A percentile compares a stretch with the other conserved stretches of the same genome.
Evolutionary conservation across 768 basidiomycete species (phyloP).

Genomic region (Mycena latifolia): DNA sequence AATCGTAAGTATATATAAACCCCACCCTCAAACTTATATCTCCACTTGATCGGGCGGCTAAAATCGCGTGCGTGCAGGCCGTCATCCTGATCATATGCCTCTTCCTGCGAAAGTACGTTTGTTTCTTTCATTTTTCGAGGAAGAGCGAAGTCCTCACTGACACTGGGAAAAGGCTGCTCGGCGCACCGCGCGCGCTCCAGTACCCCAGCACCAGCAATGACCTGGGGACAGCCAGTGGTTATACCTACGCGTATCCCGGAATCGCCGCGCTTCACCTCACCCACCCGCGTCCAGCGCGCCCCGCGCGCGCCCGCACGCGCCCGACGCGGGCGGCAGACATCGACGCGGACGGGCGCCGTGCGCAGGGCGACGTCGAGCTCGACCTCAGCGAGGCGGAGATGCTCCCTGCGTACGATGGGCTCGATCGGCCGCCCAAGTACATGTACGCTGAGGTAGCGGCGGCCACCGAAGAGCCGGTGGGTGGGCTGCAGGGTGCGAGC

Average conservation of each 20-base stretch:
- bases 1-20: constrained; percentile 4
- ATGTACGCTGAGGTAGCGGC: not conserved
- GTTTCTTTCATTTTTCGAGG: too few species aligned
- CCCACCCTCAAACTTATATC: too few species aligned
- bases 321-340: not conserved
- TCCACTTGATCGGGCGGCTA: not conserved
- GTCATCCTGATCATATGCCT: not conserved
- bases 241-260: not conserved
- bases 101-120: not conserved
- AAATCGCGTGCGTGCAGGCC: not conserved
- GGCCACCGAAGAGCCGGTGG: not conserved
- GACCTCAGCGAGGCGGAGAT: not conserved
- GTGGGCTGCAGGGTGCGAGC: too few species aligned
- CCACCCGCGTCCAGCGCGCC: not conserved
- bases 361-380: constrained; percentile 5
- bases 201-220: too few species aligned
- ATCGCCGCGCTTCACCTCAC: not conserved
- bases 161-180: too few species aligned
- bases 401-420: constrained; percentile 11
- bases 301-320: not conserved
- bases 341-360: not conserved
- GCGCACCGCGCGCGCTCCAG: too few species aligned
- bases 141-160: too few species aligned
- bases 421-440: constrained; percentile 10
- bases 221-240: not conserved